A percentile compares a stretch with the other conserved stretches of the same genome.
These are phyloP conservation scores for Blastobotrys americana DNA, from an alignment of 805 yeast species.

Conservation along the genomic window DNA sequence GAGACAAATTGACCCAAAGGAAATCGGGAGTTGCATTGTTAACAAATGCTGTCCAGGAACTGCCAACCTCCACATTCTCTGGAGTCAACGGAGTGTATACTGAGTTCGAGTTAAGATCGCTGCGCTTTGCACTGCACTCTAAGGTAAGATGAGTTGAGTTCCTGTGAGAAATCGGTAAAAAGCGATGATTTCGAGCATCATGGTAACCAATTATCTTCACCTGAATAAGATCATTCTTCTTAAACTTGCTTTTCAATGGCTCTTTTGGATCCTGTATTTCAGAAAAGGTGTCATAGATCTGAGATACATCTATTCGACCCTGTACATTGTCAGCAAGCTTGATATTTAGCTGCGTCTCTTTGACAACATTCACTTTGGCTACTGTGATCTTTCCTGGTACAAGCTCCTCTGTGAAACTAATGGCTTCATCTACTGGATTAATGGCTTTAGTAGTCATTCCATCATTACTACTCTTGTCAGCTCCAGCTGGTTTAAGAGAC, in stretches of 20 bases:
- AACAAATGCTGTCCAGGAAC: slow-evolving; percentile 51
- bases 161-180: slow-evolving; percentile 57
- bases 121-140: slow-evolving; percentile 54
- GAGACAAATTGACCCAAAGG: slow-evolving; percentile 64
- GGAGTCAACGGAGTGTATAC: slow-evolving; percentile 31
- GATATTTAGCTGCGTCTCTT: slow-evolving; percentile 67
- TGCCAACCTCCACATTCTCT: slow-evolving; percentile 43
- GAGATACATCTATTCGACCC: slow-evolving; percentile 74
- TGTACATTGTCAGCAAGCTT: slow-evolving; percentile 67
- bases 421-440: slow-evolving; percentile 55
- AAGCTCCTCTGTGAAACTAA: slow-evolving; percentile 44
- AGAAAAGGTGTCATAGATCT: slow-evolving; percentile 47
- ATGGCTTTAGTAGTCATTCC: slow-evolving; percentile 50
- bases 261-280: slow-evolving; percentile 51
- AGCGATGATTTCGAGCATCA: slow-evolving; percentile 61
- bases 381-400: slow-evolving; percentile 54
- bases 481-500: slow-evolving; percentile 39
- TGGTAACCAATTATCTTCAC: slow-evolving; percentile 72
- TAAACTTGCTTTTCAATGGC: slow-evolving; percentile 51
- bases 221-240: slow-evolving; percentile 48
- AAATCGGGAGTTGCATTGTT: slow-evolving; percentile 55
- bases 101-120: slow-evolving; percentile 30
- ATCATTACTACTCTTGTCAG: slow-evolving; percentile 33
- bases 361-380: slow-evolving; percentile 54
- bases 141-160: slow-evolving; percentile 48